A percentile compares a stretch with the other conserved stretches of the same genome.
phyloP scores from a whole-genome alignment of 257 asterid genomes.

The Vinca minor region DNA sequence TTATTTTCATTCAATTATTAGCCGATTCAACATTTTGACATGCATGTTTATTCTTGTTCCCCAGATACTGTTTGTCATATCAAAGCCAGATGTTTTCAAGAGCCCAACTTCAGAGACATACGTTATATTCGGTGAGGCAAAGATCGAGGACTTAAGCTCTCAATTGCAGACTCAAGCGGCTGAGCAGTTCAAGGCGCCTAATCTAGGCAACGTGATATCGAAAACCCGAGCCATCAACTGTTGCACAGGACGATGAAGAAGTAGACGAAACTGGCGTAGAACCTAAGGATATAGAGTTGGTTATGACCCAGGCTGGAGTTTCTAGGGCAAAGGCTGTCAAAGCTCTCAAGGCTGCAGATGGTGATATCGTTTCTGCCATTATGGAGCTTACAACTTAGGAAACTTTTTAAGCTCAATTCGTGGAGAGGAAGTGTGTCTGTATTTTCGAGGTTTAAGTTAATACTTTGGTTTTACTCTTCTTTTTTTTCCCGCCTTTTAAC shows the following conservation, averaged over 20 bases:
- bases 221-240: slow-evolving; percentile 31
- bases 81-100: slow-evolving; percentile 68
- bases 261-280: slow-evolving; percentile 59
- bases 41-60: neutral
- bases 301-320: slow-evolving; percentile 52
- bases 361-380: slow-evolving; percentile 58
- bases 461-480: neutral
- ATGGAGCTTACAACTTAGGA: slow-evolving; percentile 55
- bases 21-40: neutral
- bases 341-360: slow-evolving; percentile 45
- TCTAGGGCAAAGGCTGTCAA: slow-evolving; percentile 38
- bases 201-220: slow-evolving; percentile 16
- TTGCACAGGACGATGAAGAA: slow-evolving; percentile 52
- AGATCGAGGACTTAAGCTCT: slow-evolving; percentile 57
- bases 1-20: neutral
- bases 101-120: slow-evolving; percentile 63
- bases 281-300: slow-evolving; percentile 54
- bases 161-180: slow-evolving; percentile 62
- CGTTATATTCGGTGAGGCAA: slow-evolving; percentile 61
- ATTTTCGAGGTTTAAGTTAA: slow-evolving; percentile 8
- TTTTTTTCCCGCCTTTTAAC: neutral
- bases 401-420: neutral
- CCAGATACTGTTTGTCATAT: slow-evolving; percentile 51
- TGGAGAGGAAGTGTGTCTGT: slow-evolving; percentile 1
- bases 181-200: slow-evolving; percentile 49